Conservation (phyloP, 2,329 filamentous ascomycete genomes). For the Ceratocystiopsis minuta region DNA sequence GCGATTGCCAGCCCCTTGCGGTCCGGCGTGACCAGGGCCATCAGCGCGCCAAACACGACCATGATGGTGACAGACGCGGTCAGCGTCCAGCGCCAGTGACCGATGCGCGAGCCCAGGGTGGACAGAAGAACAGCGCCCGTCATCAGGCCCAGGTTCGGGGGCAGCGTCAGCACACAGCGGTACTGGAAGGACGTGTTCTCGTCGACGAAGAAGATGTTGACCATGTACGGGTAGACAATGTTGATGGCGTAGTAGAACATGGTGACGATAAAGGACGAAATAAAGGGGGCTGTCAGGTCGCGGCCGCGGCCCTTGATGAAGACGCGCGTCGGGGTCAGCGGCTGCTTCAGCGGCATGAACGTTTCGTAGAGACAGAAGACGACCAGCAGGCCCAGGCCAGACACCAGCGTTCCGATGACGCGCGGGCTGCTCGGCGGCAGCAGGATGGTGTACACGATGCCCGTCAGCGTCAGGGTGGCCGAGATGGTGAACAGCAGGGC, state of each 20-base stretch:
- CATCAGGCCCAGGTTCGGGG: slow-evolving; percentile 25
- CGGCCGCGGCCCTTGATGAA: slow-evolving; percentile 26
- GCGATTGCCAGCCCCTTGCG: slow-evolving; percentile 27
- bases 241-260: slow-evolving; percentile 33
- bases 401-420: slow-evolving; percentile 20
- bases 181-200: slow-evolving; percentile 18
- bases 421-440: slow-evolving; percentile 18
- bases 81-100: slow-evolving; percentile 28
- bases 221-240: slow-evolving; percentile 29
- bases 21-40: slow-evolving; percentile 23
- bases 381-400: slow-evolving; percentile 18
- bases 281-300: slow-evolving; percentile 27
- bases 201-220: slow-evolving; percentile 24
- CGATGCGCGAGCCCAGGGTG: slow-evolving; percentile 22
- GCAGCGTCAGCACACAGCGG: slow-evolving; percentile 20
- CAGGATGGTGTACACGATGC: slow-evolving; percentile 21
- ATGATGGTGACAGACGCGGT: slow-evolving; percentile 25
- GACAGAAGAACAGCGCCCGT: slow-evolving; percentile 24
- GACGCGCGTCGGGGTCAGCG: slow-evolving; percentile 24
- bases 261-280: slow-evolving; percentile 26
- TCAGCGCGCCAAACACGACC: slow-evolving; percentile 26
- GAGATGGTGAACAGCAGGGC: slow-evolving; percentile 19
- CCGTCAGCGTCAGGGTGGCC: slow-evolving; percentile 19
- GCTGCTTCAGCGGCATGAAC: slow-evolving; percentile 19
- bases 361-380: slow-evolving; percentile 22